A percentile compares a stretch with the other conserved stretches of the same genome.
Evolutionary conservation across 2,329 filamentous ascomycete genomes (phyloP).

Genomic region (Pseudocercospora ulei): DNA sequence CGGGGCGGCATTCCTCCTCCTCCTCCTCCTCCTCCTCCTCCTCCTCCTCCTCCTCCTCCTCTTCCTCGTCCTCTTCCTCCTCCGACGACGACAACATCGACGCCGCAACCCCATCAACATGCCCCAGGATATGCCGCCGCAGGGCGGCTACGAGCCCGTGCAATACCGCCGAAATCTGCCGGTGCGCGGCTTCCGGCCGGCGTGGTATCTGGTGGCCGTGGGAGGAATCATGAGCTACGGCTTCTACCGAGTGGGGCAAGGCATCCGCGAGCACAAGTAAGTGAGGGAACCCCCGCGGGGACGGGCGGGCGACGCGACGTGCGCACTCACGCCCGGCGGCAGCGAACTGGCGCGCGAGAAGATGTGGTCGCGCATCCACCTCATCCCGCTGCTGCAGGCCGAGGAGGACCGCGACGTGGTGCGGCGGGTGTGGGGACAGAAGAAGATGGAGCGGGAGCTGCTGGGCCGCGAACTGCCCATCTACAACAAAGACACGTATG

Average conservation of each 20-base stretch:
- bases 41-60: too few relatives aligned
- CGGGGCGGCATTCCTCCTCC: background rate
- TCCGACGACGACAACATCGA: constrained; percentile 6
- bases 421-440: constrained; percentile 72
- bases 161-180: constrained; percentile 98
- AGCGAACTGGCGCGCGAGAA: constrained; percentile 94
- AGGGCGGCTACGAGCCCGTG: constrained; percentile 87
- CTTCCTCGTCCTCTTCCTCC: too few relatives aligned
- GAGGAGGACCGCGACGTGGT: constrained; percentile 96
- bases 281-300: constrained; percentile 54
- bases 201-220: constrained; percentile 65
- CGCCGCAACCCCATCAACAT: constrained; percentile 48
- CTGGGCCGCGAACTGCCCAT: constrained; percentile 73
- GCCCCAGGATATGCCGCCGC: constrained; percentile 95
- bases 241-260: constrained; percentile 75
- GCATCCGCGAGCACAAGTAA: constrained; percentile 85
- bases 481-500: constrained; percentile 81
- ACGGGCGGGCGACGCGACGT: constrained; percentile 53
- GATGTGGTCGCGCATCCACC: constrained; percentile 93
- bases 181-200: constrained; percentile 77
- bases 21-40: too few relatives aligned
- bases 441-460: constrained; percentile 81
- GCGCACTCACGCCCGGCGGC: constrained; percentile 18
- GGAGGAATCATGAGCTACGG: constrained; percentile 76
- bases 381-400: constrained; percentile 86